phyloP scores from a whole-genome alignment of 2,329 filamentous ascomycete genomes.

The Tolypocladium nubicola region DNA sequence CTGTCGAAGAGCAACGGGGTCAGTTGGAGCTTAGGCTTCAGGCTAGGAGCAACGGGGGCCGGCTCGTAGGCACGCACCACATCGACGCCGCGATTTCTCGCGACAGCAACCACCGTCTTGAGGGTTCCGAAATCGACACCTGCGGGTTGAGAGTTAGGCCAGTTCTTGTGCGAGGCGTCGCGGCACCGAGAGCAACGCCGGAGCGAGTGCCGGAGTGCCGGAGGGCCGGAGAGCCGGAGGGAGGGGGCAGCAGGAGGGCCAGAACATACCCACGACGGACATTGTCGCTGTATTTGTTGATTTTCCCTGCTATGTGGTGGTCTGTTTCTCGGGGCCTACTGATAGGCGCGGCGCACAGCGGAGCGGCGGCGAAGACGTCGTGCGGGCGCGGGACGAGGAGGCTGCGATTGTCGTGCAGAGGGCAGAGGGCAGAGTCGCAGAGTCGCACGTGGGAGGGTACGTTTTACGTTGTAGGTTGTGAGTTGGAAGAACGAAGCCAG shows the following conservation, averaged over 20 bases:
- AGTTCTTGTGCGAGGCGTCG: background rate
- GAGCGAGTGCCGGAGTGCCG: background rate
- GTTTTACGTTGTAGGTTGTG: background rate
- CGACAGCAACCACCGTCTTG: slow-evolving; percentile 95
- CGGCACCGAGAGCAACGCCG: background rate
- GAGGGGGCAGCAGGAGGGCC: background rate
- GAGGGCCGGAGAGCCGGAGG: background rate
- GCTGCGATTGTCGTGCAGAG: background rate
- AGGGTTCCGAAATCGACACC: slow-evolving; percentile 93
- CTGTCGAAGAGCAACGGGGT: slow-evolving; percentile 30
- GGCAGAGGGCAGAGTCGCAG: background rate
- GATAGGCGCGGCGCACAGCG: background rate
- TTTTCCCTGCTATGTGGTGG: slow-evolving; percentile 7
- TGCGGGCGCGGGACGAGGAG: background rate
- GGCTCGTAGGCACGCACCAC: slow-evolving; percentile 58
- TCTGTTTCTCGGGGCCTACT: background rate
- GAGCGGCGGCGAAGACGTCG: background rate
- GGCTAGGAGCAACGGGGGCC: background rate
- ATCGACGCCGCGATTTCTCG: slow-evolving; percentile 96
- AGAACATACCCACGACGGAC: slow-evolving; percentile 43
- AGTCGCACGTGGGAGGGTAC: background rate
- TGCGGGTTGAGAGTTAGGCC: slow-evolving; percentile 16
- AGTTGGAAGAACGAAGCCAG: background rate
- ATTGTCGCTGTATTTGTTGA: slow-evolving; percentile 28
- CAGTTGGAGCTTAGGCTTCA: background rate